phyloP scores from a whole-genome alignment of 2,329 filamentous ascomycete genomes.

The Phyllosticta capitalensis region DNA sequence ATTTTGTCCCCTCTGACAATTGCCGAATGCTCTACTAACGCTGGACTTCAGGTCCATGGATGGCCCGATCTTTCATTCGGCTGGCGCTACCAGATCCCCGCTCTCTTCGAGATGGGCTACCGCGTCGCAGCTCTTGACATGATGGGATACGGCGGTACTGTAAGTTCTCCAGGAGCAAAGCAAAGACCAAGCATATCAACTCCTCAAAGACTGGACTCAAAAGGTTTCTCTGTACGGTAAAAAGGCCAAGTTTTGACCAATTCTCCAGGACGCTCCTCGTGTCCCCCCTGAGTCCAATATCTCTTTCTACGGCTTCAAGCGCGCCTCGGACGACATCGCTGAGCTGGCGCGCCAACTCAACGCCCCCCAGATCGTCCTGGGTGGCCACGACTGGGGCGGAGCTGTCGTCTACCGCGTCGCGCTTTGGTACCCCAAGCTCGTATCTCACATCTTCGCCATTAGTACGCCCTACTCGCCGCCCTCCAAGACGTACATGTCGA shows the following conservation, averaged over 20 bases:
- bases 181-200: neutral
- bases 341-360: slow-evolving; percentile 55
- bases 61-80: slow-evolving; percentile 76
- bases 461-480: slow-evolving; percentile 67
- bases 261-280: slow-evolving; percentile 30
- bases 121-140: slow-evolving; percentile 78
- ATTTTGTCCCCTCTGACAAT: neutral
- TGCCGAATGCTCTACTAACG: neutral
- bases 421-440: slow-evolving; percentile 60
- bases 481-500: slow-evolving; percentile 40
- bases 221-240: no score
- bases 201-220: neutral
- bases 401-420: slow-evolving; percentile 64
- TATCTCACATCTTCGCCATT: slow-evolving; percentile 67
- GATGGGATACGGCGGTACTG: slow-evolving; percentile 75
- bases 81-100: slow-evolving; percentile 84
- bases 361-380: slow-evolving; percentile 59
- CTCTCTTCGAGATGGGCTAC: slow-evolving; percentile 60
- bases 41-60: slow-evolving; percentile 51
- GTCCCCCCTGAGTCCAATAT: slow-evolving; percentile 54
- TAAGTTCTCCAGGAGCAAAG: slow-evolving; percentile 19
- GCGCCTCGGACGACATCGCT: slow-evolving; percentile 63
- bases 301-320: slow-evolving; percentile 60
- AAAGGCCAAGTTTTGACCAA: neutral
- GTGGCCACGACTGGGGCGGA: slow-evolving; percentile 90